These are phyloP conservation scores for Clavulina sp. DNA, from an alignment of 768 basidiomycete species.

Conservation along the genomic window DNA sequence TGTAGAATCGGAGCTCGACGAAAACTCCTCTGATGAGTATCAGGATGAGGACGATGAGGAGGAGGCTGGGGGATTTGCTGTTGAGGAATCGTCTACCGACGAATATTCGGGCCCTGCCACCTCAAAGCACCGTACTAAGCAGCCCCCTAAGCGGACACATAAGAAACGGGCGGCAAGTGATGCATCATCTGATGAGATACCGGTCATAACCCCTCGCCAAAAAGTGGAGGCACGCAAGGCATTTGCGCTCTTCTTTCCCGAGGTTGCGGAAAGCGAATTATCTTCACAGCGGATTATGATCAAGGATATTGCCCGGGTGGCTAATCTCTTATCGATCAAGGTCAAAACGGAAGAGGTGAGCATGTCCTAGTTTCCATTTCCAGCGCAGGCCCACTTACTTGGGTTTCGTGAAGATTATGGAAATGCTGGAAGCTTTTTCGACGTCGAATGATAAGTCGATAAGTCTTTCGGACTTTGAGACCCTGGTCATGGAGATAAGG, in stretches of 20 bases:
- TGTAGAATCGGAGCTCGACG: conserved; percentile 17
- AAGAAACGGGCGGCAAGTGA: neutral
- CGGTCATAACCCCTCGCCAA: conserved; percentile 21
- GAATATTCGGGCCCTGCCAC: neutral
- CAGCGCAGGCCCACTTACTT: neutral
- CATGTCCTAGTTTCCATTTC: neutral
- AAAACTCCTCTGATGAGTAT: conserved; percentile 14
- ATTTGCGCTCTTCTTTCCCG: conserved; percentile 61
- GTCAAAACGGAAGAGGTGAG: conserved; percentile 58
- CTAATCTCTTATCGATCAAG: conserved; percentile 49
- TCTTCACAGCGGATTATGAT: conserved; percentile 40
- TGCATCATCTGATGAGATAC: neutral
- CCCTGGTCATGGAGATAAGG: conserved; percentile 52
- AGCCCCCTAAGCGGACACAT: no score
- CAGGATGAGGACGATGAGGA: neutral
- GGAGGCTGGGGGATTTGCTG: neutral
- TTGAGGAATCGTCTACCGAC: neutral
- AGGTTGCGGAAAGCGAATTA: conserved; percentile 25
- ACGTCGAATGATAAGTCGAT: conserved; percentile 51
- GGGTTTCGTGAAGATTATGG: conserved; percentile 34
- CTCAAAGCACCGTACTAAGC: no score
- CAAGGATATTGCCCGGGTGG: conserved; percentile 44
- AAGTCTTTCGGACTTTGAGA: conserved; percentile 48
- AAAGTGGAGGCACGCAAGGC: conserved; percentile 34
- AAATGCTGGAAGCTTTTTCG: conserved; percentile 68